Conservation (phyloP, 2,329 filamentous ascomycete genomes). For the Diaporthe vaccinii region DNA sequence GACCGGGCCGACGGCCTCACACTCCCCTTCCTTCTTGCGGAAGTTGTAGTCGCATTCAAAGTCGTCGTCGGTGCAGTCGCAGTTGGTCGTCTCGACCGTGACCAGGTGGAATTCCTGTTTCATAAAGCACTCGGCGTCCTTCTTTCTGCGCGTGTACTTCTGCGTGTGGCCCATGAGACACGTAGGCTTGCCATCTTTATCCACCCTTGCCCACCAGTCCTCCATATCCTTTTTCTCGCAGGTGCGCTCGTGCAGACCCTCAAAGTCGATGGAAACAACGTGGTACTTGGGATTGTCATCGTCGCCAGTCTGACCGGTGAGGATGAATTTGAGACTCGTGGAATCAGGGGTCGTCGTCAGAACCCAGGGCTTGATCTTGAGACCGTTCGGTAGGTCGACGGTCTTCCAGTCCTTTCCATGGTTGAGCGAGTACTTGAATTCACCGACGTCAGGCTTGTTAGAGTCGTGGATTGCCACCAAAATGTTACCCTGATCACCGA, state of each 20-base stretch:
- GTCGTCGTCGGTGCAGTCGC: slow-evolving; percentile 85
- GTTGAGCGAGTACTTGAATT: slow-evolving; percentile 84
- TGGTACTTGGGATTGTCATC: slow-evolving; percentile 65
- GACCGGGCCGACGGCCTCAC: slow-evolving; percentile 74
- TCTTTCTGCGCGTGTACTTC: slow-evolving; percentile 86
- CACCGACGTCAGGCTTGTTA: slow-evolving; percentile 68
- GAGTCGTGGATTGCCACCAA: slow-evolving; percentile 87
- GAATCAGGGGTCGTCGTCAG: slow-evolving; percentile 94
- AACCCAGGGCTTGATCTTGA: slow-evolving; percentile 78
- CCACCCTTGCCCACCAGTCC: slow-evolving; percentile 86
- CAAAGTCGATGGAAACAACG: slow-evolving; percentile 86
- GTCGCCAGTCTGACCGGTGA: slow-evolving; percentile 73
- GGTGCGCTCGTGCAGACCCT: slow-evolving; percentile 81
- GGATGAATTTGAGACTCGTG: slow-evolving; percentile 89
- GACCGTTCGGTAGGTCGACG: slow-evolving; percentile 74
- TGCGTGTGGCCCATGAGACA: slow-evolving; percentile 98
- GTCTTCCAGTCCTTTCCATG: slow-evolving; percentile 88
- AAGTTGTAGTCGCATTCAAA: slow-evolving; percentile 99
- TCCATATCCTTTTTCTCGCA: slow-evolving; percentile 87
- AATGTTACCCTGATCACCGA: slow-evolving; percentile 92
- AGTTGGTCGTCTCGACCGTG: slow-evolving; percentile 76
- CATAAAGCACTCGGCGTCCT: slow-evolving; percentile 89
- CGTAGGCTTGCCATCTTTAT: slow-evolving; percentile 83
- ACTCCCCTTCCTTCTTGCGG: slow-evolving; percentile 76
- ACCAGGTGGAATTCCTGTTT: slow-evolving; percentile 88